Conservation (phyloP, 1,284 basidiomycete species). For the Fistulinella cinereoalba region DNA sequence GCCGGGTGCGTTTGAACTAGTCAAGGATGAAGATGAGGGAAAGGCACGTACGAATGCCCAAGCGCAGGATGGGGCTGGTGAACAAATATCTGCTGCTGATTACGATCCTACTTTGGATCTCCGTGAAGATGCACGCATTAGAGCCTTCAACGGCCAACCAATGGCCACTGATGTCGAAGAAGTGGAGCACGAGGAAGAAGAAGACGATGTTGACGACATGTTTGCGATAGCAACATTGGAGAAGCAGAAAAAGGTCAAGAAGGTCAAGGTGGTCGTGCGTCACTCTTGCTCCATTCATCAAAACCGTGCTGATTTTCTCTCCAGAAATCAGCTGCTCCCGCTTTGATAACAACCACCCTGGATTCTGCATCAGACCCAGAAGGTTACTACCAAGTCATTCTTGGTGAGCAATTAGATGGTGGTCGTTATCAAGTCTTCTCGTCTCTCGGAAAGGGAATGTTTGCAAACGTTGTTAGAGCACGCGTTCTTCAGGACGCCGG, state of each 20-base stretch:
- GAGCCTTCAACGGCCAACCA: constrained; percentile 47
- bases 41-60: constrained; percentile 40
- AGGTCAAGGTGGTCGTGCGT: constrained; percentile 51
- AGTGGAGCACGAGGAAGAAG: constrained; percentile 52
- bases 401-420: constrained; percentile 92
- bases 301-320: constrained; percentile 9
- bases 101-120: constrained; percentile 89
- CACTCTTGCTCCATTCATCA: neutral
- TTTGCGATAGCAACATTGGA: constrained; percentile 67
- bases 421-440: constrained; percentile 95
- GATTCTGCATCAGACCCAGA: constrained; percentile 84
- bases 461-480: constrained; percentile 92
- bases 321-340: constrained; percentile 56
- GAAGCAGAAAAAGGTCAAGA: constrained; percentile 61
- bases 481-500: constrained; percentile 73
- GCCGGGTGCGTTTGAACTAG: constrained; percentile 53
- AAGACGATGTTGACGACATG: constrained; percentile 87
- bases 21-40: constrained; percentile 56
- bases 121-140: constrained; percentile 74
- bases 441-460: constrained; percentile 97
- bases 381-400: constrained; percentile 93
- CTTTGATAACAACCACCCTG: constrained; percentile 65
- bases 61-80: constrained; percentile 48
- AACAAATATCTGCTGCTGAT: constrained; percentile 86
- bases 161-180: constrained; percentile 50